Conservation (phyloP, 2,329 filamentous ascomycete genomes). For the Laburnicola sp. region DNA sequence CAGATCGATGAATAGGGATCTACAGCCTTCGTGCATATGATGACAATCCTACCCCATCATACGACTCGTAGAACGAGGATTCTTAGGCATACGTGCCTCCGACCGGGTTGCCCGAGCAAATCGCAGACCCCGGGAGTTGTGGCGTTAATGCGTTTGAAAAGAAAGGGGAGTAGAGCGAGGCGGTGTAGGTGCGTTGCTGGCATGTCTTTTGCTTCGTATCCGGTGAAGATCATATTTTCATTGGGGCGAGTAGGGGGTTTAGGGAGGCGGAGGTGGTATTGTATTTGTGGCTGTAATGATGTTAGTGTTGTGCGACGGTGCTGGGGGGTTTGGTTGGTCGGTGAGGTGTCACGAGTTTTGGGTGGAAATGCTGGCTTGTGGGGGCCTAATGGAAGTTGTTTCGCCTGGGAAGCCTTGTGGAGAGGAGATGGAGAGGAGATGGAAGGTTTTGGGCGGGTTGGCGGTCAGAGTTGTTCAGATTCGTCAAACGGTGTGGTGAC, state of each 20-base stretch:
- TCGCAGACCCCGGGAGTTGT: no score
- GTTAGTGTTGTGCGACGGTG: conserved; percentile 2
- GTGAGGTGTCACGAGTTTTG: neutral
- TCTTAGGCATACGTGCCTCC: neutral
- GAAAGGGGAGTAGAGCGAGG: conserved; percentile 18
- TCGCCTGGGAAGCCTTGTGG: neutral
- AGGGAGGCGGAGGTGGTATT: neutral
- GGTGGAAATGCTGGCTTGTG: neutral
- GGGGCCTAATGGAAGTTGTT: neutral
- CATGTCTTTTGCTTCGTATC: conserved; percentile 1
- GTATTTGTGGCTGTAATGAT: neutral
- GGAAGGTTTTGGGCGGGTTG: no score
- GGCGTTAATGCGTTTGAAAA: neutral
- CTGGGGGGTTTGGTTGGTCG: neutral
- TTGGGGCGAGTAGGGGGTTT: conserved; percentile 12
- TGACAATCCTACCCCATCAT: no score
- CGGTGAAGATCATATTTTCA: conserved; percentile 13
- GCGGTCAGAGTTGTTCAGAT: no score
- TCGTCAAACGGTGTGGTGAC: no score
- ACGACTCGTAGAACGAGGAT: neutral
- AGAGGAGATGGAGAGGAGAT: no score
- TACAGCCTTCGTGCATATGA: no score
- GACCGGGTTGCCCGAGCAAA: no score
- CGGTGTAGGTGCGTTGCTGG: conserved; percentile 17
- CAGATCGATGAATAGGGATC: no score